phyloP scores from a whole-genome alignment of 169 alveolate species.

The Perkinsus marinus region DNA sequence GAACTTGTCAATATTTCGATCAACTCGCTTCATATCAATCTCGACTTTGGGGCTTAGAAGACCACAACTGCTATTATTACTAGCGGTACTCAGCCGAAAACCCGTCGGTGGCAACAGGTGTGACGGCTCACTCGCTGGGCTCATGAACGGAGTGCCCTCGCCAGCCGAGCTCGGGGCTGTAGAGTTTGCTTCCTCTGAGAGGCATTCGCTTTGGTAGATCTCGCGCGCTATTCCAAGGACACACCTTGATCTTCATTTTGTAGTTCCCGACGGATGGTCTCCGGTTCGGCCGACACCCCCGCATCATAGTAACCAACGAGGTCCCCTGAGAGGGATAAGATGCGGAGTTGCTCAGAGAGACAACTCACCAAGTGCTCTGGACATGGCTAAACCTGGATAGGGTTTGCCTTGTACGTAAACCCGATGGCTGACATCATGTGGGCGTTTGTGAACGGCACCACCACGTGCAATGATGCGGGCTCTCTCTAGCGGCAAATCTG shows the following conservation, averaged over 20 bases:
- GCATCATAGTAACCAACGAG: constrained; percentile 6
- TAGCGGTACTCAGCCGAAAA: too few species aligned
- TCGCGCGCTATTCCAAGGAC: neutral
- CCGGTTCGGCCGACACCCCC: constrained; percentile 17
- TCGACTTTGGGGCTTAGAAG: too few species aligned
- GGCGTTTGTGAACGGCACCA: constrained; percentile 53
- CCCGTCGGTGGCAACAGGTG: too few species aligned
- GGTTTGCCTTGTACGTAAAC: constrained; percentile 57
- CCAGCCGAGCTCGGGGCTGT: too few species aligned
- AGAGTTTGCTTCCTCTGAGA: too few species aligned
- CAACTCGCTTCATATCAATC: too few species aligned
- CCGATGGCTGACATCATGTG: constrained; percentile 55
- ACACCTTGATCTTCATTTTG: neutral
- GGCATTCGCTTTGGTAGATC: neutral
- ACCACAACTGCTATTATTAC: too few species aligned
- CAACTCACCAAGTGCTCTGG: constrained; percentile 38
- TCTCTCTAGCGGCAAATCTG: neutral
- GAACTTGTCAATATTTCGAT: too few species aligned
- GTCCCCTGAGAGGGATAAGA: neutral
- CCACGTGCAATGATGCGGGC: constrained; percentile 4
- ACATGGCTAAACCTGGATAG: constrained; percentile 74
- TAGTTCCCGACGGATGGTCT: neutral
- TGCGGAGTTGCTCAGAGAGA: neutral
- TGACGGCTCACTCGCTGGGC: too few species aligned
- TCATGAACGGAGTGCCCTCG: too few species aligned